Evolutionary conservation across 257 asterid genomes (phyloP).

Genomic region (Haberlea rhodopensis): DNA sequence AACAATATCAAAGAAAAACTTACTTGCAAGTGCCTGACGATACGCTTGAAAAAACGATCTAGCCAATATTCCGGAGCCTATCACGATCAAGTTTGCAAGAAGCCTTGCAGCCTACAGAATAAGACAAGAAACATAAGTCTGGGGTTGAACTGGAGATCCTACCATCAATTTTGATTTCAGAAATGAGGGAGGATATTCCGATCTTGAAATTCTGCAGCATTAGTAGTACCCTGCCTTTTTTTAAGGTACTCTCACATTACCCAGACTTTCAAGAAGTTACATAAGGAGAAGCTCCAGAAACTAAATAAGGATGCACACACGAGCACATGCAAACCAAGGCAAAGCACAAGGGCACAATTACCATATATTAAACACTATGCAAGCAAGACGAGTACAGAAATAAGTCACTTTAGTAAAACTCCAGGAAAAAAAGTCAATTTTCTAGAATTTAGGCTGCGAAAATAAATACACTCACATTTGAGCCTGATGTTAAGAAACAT

Average conservation of each 20-base stretch:
- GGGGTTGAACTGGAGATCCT: neutral
- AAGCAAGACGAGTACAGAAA: neutral
- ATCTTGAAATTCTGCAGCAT: neutral
- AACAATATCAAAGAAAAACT: conserved; percentile 16
- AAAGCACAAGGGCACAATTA: neutral
- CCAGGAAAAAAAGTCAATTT: neutral
- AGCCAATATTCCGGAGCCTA: conserved; percentile 43
- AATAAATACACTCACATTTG: no score
- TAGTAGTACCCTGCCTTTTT: neutral
- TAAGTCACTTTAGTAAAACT: neutral
- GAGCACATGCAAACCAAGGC: neutral
- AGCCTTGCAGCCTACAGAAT: conserved; percentile 36
- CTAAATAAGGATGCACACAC: neutral
- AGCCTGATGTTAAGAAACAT: neutral
- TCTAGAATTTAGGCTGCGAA: no score
- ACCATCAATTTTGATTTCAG: neutral
- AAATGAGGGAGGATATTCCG: neutral
- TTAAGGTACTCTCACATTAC: neutral
- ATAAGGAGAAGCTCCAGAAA: neutral
- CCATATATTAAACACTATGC: neutral
- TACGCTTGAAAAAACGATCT: conserved; percentile 44
- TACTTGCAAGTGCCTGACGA: conserved; percentile 48
- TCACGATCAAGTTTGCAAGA: conserved; percentile 39
- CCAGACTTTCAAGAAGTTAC: neutral
- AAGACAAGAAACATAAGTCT: conserved; percentile 12